Evolutionary conservation across 139 green algal species (phyloP), one percentile per base, ranked within the genome.

Genomic region (Zygnema cylindricum): DNA sequence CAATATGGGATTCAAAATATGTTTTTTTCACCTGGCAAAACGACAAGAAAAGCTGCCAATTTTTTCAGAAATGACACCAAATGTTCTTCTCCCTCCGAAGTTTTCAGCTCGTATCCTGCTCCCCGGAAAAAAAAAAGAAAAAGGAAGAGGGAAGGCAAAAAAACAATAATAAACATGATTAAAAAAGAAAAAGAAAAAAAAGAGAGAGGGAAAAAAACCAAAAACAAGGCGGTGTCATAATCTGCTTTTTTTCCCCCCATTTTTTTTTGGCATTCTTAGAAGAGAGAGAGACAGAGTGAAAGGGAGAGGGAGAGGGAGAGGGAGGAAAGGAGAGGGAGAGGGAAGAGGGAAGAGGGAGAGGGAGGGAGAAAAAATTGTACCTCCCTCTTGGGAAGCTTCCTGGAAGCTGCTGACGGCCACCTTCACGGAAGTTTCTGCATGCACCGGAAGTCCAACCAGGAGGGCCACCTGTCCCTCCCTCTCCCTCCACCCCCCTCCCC

Each of bases 371-470:
- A 43, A 23, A 43, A 77, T 54, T 54, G 7, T 82, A 77, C 77
- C 49, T 23, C 82, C 33, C 11, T 38, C 33, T 39, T 82, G 42
- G 77, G 7, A 3, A 25, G 57, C 81, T 83, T 87, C 81, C 33
- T 87, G 81, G 30, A 87, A 33, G 81, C 25, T 86, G 30, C 54
- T 83, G 2, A 82, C 7, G 57, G 81, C 81, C 32, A 2, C 69
- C 81, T 87, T 82, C 1, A 87, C n/a, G 2, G 86, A 69, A 42
- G 81, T 32, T 69, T 87, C 81, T 3, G 81, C 55, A 84, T 87
- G 81, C 7, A 35, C 2, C 32, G 36, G 2, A 25, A 87, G 69
- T 22, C 33, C 81, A 32, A 86, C 86, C 54, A 87, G 81, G 21
- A 87, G 81, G 2, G 81, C 36, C n/a, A 84, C 76, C 76, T 84